Conservation (phyloP, 495 filamentous ascomycete genomes). For the Pyronema omphalodes region DNA sequence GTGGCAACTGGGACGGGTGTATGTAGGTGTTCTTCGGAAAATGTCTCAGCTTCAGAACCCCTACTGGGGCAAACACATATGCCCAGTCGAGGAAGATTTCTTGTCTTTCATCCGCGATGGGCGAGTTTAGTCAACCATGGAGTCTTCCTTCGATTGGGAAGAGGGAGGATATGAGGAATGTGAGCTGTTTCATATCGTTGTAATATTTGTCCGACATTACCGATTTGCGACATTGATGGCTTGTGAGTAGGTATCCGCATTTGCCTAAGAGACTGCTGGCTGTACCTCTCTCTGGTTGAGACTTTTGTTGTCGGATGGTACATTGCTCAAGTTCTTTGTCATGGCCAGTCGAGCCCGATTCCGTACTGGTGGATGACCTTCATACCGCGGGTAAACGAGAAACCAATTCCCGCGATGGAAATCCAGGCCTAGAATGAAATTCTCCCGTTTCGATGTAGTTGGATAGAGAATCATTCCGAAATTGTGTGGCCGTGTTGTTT, state of each 20-base stretch:
- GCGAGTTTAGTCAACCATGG: too few species aligned
- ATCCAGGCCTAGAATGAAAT: too few species aligned
- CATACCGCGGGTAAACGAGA: background rate
- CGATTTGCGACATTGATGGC: too few species aligned
- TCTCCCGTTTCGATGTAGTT: too few species aligned
- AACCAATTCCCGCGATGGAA: background rate
- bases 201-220: background rate
- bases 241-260: too few species aligned
- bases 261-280: background rate
- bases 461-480: too few species aligned
- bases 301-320: background rate
- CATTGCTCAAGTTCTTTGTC: background rate
- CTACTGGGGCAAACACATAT: constrained; percentile 9
- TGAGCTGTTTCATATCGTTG: constrained; percentile 8
- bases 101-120: too few species aligned
- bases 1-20: background rate
- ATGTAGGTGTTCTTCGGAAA: too few species aligned
- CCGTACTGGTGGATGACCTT: constrained; percentile 3
- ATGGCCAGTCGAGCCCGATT: background rate
- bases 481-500: too few species aligned
- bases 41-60: background rate
- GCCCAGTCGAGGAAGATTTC: background rate
- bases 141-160: too few species aligned
- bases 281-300: background rate
- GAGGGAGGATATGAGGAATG: constrained; percentile 17